These are phyloP conservation scores for Botryosphaeria dothidea DNA, from an alignment of 2,329 filamentous ascomycete species.

Conservation along the genomic window DNA sequence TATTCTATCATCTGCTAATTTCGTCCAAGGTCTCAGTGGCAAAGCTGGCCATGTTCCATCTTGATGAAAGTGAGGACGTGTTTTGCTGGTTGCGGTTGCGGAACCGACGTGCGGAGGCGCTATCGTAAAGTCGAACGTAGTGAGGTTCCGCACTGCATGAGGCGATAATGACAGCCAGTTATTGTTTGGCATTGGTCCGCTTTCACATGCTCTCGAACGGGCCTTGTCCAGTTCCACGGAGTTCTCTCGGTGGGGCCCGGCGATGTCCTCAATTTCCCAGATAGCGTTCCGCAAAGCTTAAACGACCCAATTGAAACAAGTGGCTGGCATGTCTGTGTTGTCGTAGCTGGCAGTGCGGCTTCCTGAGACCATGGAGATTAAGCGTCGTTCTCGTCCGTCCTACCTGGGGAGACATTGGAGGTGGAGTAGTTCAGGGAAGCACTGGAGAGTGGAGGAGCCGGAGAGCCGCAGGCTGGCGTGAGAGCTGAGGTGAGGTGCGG, in stretches of 20 bases:
- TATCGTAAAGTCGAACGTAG: background rate
- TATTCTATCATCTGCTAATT: too few relatives aligned
- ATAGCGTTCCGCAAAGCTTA: too few relatives aligned
- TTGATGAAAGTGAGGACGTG: too few relatives aligned
- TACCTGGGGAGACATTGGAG: too few relatives aligned
- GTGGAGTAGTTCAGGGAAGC: background rate
- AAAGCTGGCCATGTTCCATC: too few relatives aligned
- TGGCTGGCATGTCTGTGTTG: background rate
- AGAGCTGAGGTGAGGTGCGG: background rate
- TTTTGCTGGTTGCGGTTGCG: background rate
- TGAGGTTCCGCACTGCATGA: background rate
- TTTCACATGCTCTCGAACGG: background rate
- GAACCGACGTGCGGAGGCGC: background rate
- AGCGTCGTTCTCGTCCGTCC: too few relatives aligned
- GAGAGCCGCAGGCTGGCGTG: background rate
- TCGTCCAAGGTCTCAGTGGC: too few relatives aligned
- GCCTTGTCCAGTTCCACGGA: background rate
- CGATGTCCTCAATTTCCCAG: too few relatives aligned
- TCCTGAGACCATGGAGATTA: too few relatives aligned
- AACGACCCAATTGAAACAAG: background rate
- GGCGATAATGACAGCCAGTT: background rate
- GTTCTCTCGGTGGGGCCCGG: too few relatives aligned
- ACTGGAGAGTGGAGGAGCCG: background rate
- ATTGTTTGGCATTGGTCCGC: background rate
- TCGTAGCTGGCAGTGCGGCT: too few relatives aligned